These are phyloP conservation scores for Canna indica DNA, from an alignment of 176 grass and related monocot species.

Conservation along the genomic window DNA sequence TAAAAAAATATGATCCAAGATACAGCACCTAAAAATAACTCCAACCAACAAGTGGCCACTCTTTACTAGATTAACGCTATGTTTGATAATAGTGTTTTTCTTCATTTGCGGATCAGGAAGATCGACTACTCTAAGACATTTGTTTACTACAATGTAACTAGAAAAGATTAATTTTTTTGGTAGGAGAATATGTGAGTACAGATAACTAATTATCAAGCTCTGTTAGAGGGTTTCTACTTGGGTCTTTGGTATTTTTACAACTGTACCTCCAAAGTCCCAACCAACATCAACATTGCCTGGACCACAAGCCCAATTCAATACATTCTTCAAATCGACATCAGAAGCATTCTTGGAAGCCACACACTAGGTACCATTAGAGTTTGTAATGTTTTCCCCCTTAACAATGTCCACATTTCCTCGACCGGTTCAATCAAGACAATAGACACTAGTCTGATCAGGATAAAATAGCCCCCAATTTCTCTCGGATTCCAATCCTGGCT, in stretches of 20 bases:
- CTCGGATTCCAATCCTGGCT: constrained; percentile 81
- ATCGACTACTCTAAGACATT: no score
- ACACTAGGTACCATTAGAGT: constrained; percentile 74
- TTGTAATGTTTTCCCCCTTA: constrained; percentile 76
- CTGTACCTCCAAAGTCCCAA: constrained; percentile 69
- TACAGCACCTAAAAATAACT: no score
- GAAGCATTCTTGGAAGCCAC: constrained; percentile 75
- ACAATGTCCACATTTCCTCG: constrained; percentile 74
- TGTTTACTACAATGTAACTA: neutral
- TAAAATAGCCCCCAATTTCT: constrained; percentile 93
- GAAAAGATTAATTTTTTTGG: neutral
- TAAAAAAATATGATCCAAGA: no score
- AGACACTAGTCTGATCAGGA: constrained; percentile 72
- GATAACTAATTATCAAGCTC: neutral
- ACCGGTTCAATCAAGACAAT: constrained; percentile 87
- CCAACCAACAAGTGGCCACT: no score
- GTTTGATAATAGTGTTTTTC: neutral
- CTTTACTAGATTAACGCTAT: neutral
- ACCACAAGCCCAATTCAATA: constrained; percentile 85
- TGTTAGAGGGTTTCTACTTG: constrained; percentile 25
- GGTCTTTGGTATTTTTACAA: constrained; percentile 63
- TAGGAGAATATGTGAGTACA: neutral
- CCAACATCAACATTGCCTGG: constrained; percentile 79
- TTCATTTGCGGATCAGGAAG: neutral
- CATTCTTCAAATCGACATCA: constrained; percentile 67